Percentiles rank a stretch among this genome's conserved stretches.
phyloP scores from a whole-genome alignment of 768 basidiomycete genomes.

The Boletus patriciae region DNA sequence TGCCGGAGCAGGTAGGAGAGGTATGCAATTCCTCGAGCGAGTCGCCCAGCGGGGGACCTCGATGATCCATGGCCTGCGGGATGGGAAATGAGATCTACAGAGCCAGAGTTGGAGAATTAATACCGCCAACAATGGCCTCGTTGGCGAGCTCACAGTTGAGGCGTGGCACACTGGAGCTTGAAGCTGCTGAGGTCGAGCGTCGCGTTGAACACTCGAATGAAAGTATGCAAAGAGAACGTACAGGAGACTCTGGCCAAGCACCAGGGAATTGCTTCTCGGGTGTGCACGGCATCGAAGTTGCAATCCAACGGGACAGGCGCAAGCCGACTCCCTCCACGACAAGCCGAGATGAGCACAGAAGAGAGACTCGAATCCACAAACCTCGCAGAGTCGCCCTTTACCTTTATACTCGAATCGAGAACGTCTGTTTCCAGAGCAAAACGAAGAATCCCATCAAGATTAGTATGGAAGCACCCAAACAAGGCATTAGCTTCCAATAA shows the following conservation, averaged over 20 bases:
- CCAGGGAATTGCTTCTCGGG: slow-evolving; percentile 20
- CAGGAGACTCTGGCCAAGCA: slow-evolving; percentile 27
- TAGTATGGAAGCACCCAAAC: slow-evolving; percentile 25
- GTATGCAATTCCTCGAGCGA: slow-evolving; percentile 15
- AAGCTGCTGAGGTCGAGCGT: neutral
- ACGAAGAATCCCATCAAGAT: slow-evolving; percentile 19
- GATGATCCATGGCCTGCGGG: slow-evolving; percentile 21
- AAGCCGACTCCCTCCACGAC: neutral
- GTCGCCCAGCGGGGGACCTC: neutral
- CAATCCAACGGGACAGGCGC: slow-evolving; percentile 11
- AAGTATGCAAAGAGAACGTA: slow-evolving; percentile 10
- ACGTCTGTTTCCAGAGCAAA: slow-evolving; percentile 1
- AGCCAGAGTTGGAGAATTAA: neutral
- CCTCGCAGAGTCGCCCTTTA: slow-evolving; percentile 8
- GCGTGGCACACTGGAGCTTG: neutral
- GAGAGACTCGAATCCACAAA: slow-evolving; percentile 9
- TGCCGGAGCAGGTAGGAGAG: neutral
- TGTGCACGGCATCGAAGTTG: slow-evolving; percentile 20
- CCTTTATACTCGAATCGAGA: slow-evolving; percentile 20
- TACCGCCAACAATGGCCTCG: neutral
- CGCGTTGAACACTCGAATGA: neutral
- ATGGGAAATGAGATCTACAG: neutral
- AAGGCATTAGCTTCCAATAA: slow-evolving; percentile 22
- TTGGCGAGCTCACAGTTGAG: slow-evolving; percentile 5
- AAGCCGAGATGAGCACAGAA: neutral